Conservation (phyloP, 495 filamentous ascomycete genomes). For the Penicillium simplicissimum region DNA sequence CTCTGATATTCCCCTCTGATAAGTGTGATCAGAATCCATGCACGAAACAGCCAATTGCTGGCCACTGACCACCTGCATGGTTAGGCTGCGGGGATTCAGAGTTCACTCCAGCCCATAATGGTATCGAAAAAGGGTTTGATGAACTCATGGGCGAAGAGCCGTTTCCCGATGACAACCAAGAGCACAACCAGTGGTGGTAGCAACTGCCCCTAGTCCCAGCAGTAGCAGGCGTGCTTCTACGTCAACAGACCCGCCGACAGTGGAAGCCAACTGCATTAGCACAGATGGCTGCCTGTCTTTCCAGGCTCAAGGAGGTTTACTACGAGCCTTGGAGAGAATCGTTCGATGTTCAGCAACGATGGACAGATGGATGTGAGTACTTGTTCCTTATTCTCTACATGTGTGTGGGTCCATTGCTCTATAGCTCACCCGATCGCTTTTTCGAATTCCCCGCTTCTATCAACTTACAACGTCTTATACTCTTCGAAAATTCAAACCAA, state of each 20-base stretch:
- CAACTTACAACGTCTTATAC: not conserved
- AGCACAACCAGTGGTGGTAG: conserved; percentile 21
- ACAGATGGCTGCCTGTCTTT: not conserved
- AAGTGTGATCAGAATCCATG: not conserved
- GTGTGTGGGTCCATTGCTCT: conserved; percentile 5
- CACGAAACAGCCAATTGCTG: not conserved
- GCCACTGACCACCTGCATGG: not conserved
- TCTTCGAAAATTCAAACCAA: not conserved
- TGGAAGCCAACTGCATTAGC: conserved; percentile 13
- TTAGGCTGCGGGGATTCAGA: not conserved
- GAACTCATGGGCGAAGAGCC: conserved; percentile 1
- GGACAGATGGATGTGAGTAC: conserved; percentile 3
- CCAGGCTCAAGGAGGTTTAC: conserved; percentile 6
- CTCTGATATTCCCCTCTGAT: not conserved
- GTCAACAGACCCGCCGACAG: conserved; percentile 18
- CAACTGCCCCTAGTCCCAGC: conserved; percentile 17
- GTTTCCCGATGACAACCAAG: conserved; percentile 10
- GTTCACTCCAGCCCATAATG: not conserved
- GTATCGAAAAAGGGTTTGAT: not conserved
- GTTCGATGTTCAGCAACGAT: not conserved
- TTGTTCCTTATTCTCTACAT: conserved; percentile 4
- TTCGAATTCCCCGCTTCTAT: not conserved
- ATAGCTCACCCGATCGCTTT: conserved; percentile 1
- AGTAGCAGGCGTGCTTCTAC: conserved; percentile 18
- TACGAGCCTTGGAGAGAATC: conserved; percentile 12